These are phyloP conservation scores for Xylaria sp. DNA, from an alignment of 2,329 filamentous ascomycete species.

Conservation along the genomic window DNA sequence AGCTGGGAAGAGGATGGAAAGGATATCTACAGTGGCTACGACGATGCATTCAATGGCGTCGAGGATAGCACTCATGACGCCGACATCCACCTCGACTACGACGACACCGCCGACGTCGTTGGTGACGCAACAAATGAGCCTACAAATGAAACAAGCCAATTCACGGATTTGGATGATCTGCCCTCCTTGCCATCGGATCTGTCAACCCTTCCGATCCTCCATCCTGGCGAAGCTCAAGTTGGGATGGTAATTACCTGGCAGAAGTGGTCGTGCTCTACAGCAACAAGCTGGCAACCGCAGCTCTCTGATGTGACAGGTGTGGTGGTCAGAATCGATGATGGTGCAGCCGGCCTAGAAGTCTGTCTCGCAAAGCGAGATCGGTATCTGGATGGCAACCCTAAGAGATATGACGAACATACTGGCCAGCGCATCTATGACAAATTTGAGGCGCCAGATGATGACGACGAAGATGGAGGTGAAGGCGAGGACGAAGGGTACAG, in stretches of 20 bases:
- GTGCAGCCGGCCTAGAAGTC: constrained; percentile 57
- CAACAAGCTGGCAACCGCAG: constrained; percentile 68
- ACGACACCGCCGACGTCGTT: constrained; percentile 40
- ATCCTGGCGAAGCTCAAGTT: constrained; percentile 48
- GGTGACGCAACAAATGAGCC: constrained; percentile 31
- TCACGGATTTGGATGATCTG: constrained; percentile 61
- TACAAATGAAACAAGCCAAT: constrained; percentile 45
- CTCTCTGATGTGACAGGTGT: constrained; percentile 67
- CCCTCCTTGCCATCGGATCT: constrained; percentile 63
- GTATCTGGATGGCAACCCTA: constrained; percentile 56
- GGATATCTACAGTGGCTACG: constrained; percentile 19
- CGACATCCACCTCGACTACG: constrained; percentile 47
- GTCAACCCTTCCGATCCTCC: constrained; percentile 54
- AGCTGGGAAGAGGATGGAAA: constrained; percentile 32
- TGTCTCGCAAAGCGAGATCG: constrained; percentile 72
- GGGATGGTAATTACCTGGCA: constrained; percentile 74
- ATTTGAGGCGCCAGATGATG: constrained; percentile 72
- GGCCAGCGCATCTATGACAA: constrained; percentile 75
- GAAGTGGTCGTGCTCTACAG: constrained; percentile 61
- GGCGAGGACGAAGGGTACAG: constrained; percentile 62
- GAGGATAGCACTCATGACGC: constrained; percentile 28
- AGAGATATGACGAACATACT: constrained; percentile 64
- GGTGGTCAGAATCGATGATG: constrained; percentile 58
- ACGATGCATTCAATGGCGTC: constrained; percentile 43
- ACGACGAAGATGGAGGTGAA: constrained; percentile 58